Percentiles rank a stretch among this genome's conserved stretches.
Conservation (phyloP, 2,329 filamentous ascomycete genomes). For the Fusarium napiforme region DNA sequence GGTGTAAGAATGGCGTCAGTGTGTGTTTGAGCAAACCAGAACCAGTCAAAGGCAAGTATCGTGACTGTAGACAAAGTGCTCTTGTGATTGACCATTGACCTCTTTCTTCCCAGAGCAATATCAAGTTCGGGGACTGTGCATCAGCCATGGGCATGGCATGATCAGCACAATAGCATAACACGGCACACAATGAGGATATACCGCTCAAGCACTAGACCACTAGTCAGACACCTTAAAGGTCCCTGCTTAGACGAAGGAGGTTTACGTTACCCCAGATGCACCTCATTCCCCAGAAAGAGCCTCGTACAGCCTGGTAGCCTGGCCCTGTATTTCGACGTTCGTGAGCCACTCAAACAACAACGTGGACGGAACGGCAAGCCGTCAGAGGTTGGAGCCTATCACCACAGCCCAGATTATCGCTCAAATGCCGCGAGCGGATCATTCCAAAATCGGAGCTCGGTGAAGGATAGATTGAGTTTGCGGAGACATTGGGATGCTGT, state of each 20-base stretch:
- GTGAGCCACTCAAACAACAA: constrained; percentile 44
- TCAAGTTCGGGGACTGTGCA: background rate
- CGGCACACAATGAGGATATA: background rate
- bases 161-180: background rate
- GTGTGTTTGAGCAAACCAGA: constrained; percentile 6
- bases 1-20: constrained; percentile 35
- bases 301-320: constrained; percentile 21
- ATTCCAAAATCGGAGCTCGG: constrained; percentile 29
- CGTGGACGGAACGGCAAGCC: constrained; percentile 34
- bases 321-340: constrained; percentile 8
- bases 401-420: background rate
- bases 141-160: background rate
- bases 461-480: constrained; percentile 23
- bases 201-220: constrained; percentile 7
- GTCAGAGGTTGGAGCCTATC: constrained; percentile 33
- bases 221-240: constrained; percentile 11
- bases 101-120: background rate
- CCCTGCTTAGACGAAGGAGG: constrained; percentile 18
- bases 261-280: constrained; percentile 40
- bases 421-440: constrained; percentile 26
- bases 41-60: background rate
- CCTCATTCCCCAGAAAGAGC: constrained; percentile 28
- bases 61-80: background rate
- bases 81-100: constrained; percentile 8
- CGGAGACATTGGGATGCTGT: background rate